Base-by-base conservation (phyloP, 768 basidiomycete species). In the Hortiboletus campestris region DNA sequence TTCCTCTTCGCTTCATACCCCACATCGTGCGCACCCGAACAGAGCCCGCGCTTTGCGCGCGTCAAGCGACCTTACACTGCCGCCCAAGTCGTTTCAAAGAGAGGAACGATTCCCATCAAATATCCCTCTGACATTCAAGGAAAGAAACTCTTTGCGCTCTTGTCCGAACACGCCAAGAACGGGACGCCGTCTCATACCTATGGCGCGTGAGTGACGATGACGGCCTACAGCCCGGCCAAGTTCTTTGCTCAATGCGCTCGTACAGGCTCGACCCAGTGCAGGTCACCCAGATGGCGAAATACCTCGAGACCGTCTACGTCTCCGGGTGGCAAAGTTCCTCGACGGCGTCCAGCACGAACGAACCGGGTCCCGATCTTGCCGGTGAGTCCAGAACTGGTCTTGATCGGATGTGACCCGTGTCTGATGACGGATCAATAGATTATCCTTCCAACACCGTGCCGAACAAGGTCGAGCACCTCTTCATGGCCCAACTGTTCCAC, bases 361-460 rank as follows among this genome's bases (percentile, higher is more conserved):
- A 99, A 74, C 97, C 97, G 22, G 97, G 97, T 34, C 97, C 97
- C 13, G 96, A 98, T 82, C 89, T 98, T 65, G 96, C 96, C 59
- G 94, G 93, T 91, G 62, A 61, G 79, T 67, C 25, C 49, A 19
- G 4, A 42, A 13, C 19, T 16, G 29, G 16, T 14, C 13, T 6
- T 17, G 17, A 28, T 25, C 25, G 25, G 25, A 25, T 10, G 25
- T n/a, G 28, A 9, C n/a, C 2, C 12, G 19, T 34, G 45, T 41
- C 35, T 56, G 53, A 63, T 25, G 36, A 63, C 28, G 16, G 22
- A 34, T 20, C 41, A 20, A 0, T 55, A 93, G 95, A 98, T 72
- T 98, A 98, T 75, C 97, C 97, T 2, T 96, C 91, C 47, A 98
- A 98, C 78, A 98, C 97, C 20, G 96, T 98, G 1, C 97, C 97